Conservation (phyloP, 768 basidiomycete species). For the Trametes maxima region DNA sequence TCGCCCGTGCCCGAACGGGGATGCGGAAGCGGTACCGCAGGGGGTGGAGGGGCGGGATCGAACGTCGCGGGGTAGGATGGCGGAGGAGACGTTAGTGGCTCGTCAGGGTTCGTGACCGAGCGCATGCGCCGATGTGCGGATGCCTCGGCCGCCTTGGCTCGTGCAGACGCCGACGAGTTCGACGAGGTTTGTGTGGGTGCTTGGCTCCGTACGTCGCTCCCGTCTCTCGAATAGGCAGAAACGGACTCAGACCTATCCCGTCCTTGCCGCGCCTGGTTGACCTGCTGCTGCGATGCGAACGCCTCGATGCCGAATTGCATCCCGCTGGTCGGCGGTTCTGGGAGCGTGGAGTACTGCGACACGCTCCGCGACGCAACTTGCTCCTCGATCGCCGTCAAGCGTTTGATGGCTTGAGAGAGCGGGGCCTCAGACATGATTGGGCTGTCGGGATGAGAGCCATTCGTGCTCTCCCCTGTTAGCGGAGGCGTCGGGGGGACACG, state of each 20-base stretch:
- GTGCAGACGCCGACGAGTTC: constrained; percentile 1
- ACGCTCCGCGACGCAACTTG: constrained; percentile 17
- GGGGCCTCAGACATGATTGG: constrained; percentile 1
- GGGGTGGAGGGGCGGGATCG: constrained; percentile 9
- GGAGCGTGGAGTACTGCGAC: constrained; percentile 15
- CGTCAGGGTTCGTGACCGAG: constrained; percentile 21
- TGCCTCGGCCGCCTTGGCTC: constrained; percentile 18
- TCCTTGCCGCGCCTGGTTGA: not conserved
- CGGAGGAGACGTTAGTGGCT: constrained; percentile 20
- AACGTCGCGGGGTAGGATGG: constrained; percentile 15
- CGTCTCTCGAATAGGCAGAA: constrained; percentile 2
- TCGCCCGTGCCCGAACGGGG: constrained; percentile 7
- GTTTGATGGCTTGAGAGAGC: constrained; percentile 8
- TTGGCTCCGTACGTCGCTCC: constrained; percentile 6
- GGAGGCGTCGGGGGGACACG: constrained; percentile 22
- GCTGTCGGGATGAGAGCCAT: constrained; percentile 10
- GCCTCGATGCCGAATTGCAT: constrained; percentile 4
- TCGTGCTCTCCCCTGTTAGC: constrained; percentile 17
- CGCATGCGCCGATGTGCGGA: constrained; percentile 19
- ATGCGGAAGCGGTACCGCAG: not conserved
- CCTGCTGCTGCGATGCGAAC: constrained; percentile 12
- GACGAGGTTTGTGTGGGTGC: constrained; percentile 1
- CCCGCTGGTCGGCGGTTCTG: constrained; percentile 23
- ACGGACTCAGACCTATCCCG: constrained; percentile 10
- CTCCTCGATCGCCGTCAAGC: constrained; percentile 21